Evolutionary conservation across 2,329 filamentous ascomycete species (phyloP), one percentile per base, ranked within the genome.

Genomic region (Penicillium palitans): DNA sequence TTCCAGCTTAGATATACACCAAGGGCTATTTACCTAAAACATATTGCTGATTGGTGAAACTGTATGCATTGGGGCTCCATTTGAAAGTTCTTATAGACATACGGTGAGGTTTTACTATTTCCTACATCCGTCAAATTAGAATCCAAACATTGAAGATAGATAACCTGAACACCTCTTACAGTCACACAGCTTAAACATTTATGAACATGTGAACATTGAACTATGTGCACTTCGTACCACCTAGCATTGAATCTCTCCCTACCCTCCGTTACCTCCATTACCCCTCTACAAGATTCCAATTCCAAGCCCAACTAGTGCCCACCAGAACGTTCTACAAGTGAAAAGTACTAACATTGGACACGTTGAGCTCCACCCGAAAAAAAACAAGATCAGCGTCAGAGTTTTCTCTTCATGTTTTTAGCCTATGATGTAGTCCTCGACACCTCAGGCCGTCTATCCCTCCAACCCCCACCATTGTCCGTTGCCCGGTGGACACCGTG

Each of bases 301-400:
- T 29, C 13, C 24, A 29, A 40, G n/a, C 24, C 52, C 15, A 29
- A 40, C n/a, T 17, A 51, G 24, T 10, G 9, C 15, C 19, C 37
- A 50, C 21, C 19, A 42, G 35, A 33, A 52, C 49, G 12, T 41
- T 29, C 17, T n/a, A 29, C 29, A 12, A 24, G 17, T 5, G 9
- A 52, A 55, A 17, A 39, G 33, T 8, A 49, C 39, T 37, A 39
- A 19, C 24, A 35, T 37, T 15, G 27, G 42, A n/a, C 15, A 44
- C 37, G 9, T 45, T 29, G 25, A 45, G 25, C 44, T 21, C 33
- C 46, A 35, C 37, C 8, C 17, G 2, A 19, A 47, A 47, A 19
- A 47, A 47, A 33, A 35, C 15, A 17, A 57, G 55, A 57, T 57
- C 55, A 54, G 55, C 55, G 50, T 54, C 55, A 57, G 55, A 57